Conservation (phyloP, 176 grass and related monocot species). For the Triticum urartu region DNA sequence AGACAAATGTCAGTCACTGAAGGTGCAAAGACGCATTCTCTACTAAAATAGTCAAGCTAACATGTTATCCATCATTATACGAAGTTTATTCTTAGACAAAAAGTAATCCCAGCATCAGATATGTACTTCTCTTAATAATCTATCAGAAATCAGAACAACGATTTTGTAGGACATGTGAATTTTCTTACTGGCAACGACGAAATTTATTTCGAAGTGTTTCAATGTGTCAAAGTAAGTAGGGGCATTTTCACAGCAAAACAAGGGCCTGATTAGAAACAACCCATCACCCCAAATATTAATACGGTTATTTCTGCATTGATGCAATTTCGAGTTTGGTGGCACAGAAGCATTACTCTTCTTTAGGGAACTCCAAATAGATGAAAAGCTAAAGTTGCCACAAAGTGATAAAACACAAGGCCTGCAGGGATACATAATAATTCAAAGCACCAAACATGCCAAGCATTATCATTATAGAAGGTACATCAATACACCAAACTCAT, state of each 20-base stretch:
- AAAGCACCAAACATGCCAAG: conserved; percentile 25
- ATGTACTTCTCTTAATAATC: background rate
- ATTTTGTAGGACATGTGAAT: background rate
- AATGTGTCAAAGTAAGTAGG: background rate
- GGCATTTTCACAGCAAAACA: conserved; percentile 4
- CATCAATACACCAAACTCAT: background rate
- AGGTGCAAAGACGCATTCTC: background rate
- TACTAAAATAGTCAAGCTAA: background rate
- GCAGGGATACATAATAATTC: background rate
- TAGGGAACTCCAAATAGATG: background rate
- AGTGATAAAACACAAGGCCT: background rate
- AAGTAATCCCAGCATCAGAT: background rate
- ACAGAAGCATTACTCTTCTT: background rate
- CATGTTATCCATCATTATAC: background rate
- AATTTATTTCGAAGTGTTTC: background rate
- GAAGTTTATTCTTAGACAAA: background rate
- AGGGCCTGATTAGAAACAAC: background rate
- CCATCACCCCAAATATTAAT: background rate
- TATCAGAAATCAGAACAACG: conserved; percentile 4
- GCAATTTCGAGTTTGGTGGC: background rate
- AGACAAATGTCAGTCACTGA: conserved; percentile 27
- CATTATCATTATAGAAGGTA: background rate
- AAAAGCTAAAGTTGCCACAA: conserved; percentile 6
- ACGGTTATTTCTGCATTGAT: background rate
- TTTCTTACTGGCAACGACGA: background rate